Conservation (phyloP, 345 rosid species). For the Gossypium turneri region DNA sequence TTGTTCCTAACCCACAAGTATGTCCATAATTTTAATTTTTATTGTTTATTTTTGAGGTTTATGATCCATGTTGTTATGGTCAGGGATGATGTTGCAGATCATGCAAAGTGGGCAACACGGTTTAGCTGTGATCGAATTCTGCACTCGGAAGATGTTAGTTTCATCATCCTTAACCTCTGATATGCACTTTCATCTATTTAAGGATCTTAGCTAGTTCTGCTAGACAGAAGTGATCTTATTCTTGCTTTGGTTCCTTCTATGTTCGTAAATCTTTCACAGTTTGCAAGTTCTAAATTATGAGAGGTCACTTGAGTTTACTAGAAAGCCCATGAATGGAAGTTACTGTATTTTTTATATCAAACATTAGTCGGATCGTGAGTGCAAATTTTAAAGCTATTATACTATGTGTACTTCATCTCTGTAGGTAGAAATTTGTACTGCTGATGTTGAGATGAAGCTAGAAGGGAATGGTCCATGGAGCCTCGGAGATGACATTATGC, state of each 20-base stretch:
- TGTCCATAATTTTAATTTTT: background rate
- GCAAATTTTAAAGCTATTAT: background rate
- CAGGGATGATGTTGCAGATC: slow-evolving; percentile 75
- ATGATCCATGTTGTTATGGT: slow-evolving; percentile 23
- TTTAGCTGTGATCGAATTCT: slow-evolving; percentile 47
- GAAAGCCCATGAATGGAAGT: background rate
- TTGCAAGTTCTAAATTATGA: background rate
- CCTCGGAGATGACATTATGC: slow-evolving; percentile 39
- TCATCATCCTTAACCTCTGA: background rate
- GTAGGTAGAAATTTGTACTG: slow-evolving; percentile 43
- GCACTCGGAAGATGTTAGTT: slow-evolving; percentile 49
- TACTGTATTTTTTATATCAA: background rate
- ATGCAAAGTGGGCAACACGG: slow-evolving; percentile 54
- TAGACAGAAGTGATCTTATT: background rate
- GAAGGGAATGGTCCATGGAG: slow-evolving; percentile 67
- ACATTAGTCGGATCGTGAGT: background rate
- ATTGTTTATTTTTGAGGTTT: background rate
- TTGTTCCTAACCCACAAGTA: slow-evolving; percentile 68
- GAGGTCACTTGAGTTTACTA: background rate
- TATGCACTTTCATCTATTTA: background rate
- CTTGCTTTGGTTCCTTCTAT: background rate
- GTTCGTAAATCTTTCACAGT: background rate
- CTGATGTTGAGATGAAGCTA: slow-evolving; percentile 55
- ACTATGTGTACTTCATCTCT: slow-evolving; percentile 1
- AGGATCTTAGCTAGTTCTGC: background rate